These are phyloP conservation scores for Pontederia crassipes DNA, from an alignment of 176 grass and related monocot genomes.

Conservation along the genomic window DNA sequence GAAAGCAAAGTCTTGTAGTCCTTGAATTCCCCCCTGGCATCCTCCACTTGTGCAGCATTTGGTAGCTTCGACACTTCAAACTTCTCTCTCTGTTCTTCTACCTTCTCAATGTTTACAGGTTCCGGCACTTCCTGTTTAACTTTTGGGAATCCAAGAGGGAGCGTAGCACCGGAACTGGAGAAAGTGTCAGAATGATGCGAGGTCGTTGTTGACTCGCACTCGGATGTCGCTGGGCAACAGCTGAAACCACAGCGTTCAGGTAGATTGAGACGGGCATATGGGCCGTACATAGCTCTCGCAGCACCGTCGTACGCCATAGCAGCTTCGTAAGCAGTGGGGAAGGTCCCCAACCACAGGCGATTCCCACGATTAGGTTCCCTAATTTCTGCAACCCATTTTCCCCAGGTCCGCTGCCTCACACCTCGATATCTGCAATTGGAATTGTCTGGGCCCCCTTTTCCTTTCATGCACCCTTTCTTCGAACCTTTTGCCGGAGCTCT, in stretches of 20 bases:
- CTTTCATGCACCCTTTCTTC: constrained; percentile 90
- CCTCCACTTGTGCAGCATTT: too few relatives aligned
- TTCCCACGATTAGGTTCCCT: constrained; percentile 53
- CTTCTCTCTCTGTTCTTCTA: too few relatives aligned
- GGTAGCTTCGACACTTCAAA: too few relatives aligned
- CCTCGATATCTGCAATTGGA: constrained; percentile 50
- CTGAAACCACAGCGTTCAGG: neutral
- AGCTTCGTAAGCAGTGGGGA: constrained; percentile 43
- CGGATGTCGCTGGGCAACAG: neutral
- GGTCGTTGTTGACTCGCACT: neutral
- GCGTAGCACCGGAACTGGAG: too few relatives aligned
- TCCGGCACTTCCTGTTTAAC: too few relatives aligned
- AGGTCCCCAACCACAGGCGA: constrained; percentile 89
- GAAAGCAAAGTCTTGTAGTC: too few relatives aligned
- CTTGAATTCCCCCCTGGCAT: too few relatives aligned
- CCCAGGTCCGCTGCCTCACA: constrained; percentile 83
- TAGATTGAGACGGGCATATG: constrained; percentile 49
- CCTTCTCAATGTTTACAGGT: too few relatives aligned
- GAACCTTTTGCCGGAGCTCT: constrained; percentile 84
- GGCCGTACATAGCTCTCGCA: constrained; percentile 82
- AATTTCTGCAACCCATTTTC: constrained; percentile 97
- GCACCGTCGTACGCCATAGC: constrained; percentile 80
- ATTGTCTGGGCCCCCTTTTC: constrained; percentile 91
- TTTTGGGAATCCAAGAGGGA: too few relatives aligned
- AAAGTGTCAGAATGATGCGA: neutral